Evolutionary conservation across 108 stramenopile species (phyloP).

Genomic region (Pseudonitzschia delicatissima): DNA sequence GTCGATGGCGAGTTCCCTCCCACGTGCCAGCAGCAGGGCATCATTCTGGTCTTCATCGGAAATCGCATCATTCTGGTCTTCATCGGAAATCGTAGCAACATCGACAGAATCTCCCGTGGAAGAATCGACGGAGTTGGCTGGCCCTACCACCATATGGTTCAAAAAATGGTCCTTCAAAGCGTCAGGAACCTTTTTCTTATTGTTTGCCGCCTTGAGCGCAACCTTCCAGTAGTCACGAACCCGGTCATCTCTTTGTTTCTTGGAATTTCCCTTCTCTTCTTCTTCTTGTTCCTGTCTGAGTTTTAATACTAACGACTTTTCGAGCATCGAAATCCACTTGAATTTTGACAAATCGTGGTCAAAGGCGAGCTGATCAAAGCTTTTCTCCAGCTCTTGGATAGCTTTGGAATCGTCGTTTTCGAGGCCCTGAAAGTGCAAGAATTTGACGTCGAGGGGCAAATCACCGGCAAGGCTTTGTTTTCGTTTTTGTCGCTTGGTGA

Average conservation of each 20-base stretch:
- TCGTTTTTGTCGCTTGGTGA: not conserved
- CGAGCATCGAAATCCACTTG: conserved; percentile 1
- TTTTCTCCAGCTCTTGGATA: not conserved
- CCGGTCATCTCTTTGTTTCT: not conserved
- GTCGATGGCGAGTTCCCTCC: not conserved
- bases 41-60: not conserved
- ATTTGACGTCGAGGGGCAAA: not conserved
- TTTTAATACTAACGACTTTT: not conserved
- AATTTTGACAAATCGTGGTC: conserved; percentile 1
- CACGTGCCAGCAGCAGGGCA: not conserved
- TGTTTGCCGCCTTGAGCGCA: not conserved
- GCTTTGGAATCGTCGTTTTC: not conserved
- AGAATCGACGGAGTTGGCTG: not conserved
- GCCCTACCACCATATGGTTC: not conserved
- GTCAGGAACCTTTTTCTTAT: not conserved
- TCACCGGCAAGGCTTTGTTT: not conserved
- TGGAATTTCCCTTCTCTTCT: not conserved
- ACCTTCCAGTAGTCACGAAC: conserved; percentile 7
- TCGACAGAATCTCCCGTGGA: not conserved
- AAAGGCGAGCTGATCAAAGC: not conserved
- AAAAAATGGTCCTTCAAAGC: not conserved
- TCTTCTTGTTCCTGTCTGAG: not conserved
- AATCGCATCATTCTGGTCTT: too few relatives aligned
- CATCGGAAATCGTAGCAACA: not conserved
- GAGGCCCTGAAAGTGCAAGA: not conserved